Evolutionary conservation across 2,329 filamentous ascomycete species (phyloP), one percentile per base, ranked within the genome.

Genomic region (Zymoseptoria passerinii): DNA sequence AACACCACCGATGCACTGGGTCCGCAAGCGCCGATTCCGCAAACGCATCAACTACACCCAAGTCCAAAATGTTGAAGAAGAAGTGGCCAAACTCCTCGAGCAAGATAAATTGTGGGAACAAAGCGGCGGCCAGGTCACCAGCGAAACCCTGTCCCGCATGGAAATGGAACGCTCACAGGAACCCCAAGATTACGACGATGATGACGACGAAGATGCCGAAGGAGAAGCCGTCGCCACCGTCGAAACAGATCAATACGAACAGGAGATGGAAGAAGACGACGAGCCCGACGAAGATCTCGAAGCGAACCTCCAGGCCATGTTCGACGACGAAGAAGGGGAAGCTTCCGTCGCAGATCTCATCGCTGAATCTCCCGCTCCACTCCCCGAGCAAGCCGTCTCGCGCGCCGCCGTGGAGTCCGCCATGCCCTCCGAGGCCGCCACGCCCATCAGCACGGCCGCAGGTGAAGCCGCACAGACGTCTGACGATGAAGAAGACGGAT

Each of bases 1-100:
- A 19, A 94, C 90, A 1, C 90, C 91, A 4, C 91, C 91, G 0
- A 89, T 95, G 85, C 88, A 90, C 70, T 90, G 89, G 77, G 90
- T 88, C 50, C 81, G 89, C 50, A 90, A 90, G 71, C 84, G 89
- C 28, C 83, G 91, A 29, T 95, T 95, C 74, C 84, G 90, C 58
- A 91, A 92, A 70, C 85, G 90, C 2, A 83, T 92, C 55, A 90
- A 86, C 60, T 86, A 91, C 58, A 86, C 90, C 60, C 89, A 92
- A 63, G 92, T 94, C 62, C 87, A 92, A 70, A 87, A 90, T 65
- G 90, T 92, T 53, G 90, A 95, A 69, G 83, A 85, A 57, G 83
- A 89, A 65, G 89, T 95, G 35, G 84, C 90, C 63, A 81, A 86
- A 50, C 76, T 95, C 35, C 78, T 95, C 3, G 80, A 81, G 50